Percentiles rank a stretch among this genome's conserved stretches.
phyloP scores from a whole-genome alignment of 2,329 filamentous ascomycete species.

The Beauveria medogensis region DNA sequence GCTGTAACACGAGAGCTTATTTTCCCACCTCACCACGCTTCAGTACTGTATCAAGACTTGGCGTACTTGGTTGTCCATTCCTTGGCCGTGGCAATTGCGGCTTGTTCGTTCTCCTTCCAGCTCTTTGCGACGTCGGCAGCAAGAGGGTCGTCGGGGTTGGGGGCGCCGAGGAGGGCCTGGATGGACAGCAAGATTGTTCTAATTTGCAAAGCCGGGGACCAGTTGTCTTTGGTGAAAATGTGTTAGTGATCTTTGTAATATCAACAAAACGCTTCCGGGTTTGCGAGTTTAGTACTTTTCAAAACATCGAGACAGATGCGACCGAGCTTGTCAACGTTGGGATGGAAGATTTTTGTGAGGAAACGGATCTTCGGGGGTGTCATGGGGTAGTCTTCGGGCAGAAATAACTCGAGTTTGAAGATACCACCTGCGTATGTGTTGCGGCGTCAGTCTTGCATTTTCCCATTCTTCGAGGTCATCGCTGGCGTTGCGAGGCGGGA shows the following conservation, averaged over 20 bases:
- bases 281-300: conserved; percentile 60
- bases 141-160: conserved; percentile 96
- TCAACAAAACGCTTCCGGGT: background rate
- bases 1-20: background rate
- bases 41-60: conserved; percentile 30
- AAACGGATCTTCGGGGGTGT: conserved; percentile 97
- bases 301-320: conserved; percentile 95
- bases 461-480: background rate
- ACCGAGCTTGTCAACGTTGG: conserved; percentile 95
- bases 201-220: conserved; percentile 96
- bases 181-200: conserved; percentile 98
- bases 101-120: conserved; percentile 94
- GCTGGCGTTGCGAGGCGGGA: background rate
- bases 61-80: conserved; percentile 90
- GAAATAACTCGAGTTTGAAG: conserved; percentile 94
- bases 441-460: background rate
- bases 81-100: conserved; percentile 82
- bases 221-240: conserved; percentile 62
- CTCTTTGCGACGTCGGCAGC: conserved; percentile 95
- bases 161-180: conserved; percentile 88
- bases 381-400: conserved; percentile 99
- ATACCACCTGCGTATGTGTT: conserved; percentile 52
- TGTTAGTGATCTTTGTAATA: background rate
- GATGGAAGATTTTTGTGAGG: conserved; percentile 98
- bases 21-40: background rate